Conservation (phyloP, 2,329 filamentous ascomycete species). For the Cercospora zeae-maydis region DNA sequence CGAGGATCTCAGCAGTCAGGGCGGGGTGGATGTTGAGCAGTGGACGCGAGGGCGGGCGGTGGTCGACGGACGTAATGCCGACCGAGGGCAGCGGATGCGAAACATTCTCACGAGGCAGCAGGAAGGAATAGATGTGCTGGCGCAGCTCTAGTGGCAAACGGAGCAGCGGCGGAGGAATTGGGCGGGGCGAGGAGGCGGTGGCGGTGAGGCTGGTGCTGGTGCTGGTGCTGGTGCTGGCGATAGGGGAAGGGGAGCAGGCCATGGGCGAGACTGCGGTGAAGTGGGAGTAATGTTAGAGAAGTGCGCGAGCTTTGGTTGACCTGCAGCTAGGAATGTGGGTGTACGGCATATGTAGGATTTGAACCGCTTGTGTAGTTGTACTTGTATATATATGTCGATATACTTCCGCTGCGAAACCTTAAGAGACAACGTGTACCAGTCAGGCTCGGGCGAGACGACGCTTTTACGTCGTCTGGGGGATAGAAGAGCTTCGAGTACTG, state of each 20-base stretch:
- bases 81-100: constrained; percentile 33
- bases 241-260: not conserved
- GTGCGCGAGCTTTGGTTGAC: no score
- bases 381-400: no score
- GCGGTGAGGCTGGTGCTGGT: not conserved
- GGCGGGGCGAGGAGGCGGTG: not conserved
- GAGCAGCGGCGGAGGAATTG: constrained; percentile 24
- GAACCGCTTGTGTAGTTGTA: no score
- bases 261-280: not conserved
- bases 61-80: constrained; percentile 37
- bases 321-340: no score
- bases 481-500: no score
- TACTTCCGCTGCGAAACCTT: no score
- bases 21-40: constrained; percentile 31
- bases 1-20: constrained; percentile 32
- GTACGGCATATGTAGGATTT: no score
- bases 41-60: constrained; percentile 25
- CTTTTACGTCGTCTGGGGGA: no score
- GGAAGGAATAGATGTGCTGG: constrained; percentile 40
- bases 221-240: no score
- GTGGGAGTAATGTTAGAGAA: not conserved
- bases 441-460: no score
- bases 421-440: no score
- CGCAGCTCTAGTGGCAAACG: constrained; percentile 45
- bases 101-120: constrained; percentile 33